Evolutionary conservation across 129 eudicot genomes (phyloP), one percentile per base, ranked within the genome.

Genomic region (Pulicaria dysenterica): DNA sequence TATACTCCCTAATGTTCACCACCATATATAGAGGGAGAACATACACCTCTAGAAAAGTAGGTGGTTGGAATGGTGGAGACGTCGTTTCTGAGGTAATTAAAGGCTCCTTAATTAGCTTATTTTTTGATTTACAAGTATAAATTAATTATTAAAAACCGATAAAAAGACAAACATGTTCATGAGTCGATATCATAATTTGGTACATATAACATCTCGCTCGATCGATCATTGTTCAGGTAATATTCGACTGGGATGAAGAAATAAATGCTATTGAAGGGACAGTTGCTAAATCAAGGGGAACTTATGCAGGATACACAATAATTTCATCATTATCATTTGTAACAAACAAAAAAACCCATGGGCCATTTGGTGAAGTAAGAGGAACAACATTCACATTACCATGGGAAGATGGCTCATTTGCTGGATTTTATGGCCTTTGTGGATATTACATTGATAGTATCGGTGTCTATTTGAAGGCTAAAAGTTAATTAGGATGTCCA

Each of bases 1-100:
- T 72, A 42, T 72, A 58, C 57, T 72, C 77, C 15, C 66, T 72
- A 1, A 72, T 8, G 31, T 72, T 72, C 58, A 72, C 77, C 16
- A 31, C 68, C 3, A 10, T 44, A 44, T 36, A 12, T 5, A 15
- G 3, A 19, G 59, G 69, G 14, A 5, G 13, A 2, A 42, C 6
- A 42, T 9, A 36, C 37, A 60, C 36, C 6, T 31, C 59, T 17
- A 2, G 6, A 15, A 69, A 69, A 38, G 8, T 5, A 9, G 73
- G 73, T 39, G 50, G 62, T 5, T 69, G 62, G 73, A 45, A 60
- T 14, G 69, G 77, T n/a, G 67, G 48, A n/a, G 49, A 51, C 5
- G 8, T 14, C 47, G 14, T 8, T 59, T 31, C 47, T 7, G 47
- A 58, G 77, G 77, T 72, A 59, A 24, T 24, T 24, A 34, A 37